These are phyloP conservation scores for Conticribra weissflogii DNA, from an alignment of 108 stramenopile genomes.

Conservation along the genomic window DNA sequence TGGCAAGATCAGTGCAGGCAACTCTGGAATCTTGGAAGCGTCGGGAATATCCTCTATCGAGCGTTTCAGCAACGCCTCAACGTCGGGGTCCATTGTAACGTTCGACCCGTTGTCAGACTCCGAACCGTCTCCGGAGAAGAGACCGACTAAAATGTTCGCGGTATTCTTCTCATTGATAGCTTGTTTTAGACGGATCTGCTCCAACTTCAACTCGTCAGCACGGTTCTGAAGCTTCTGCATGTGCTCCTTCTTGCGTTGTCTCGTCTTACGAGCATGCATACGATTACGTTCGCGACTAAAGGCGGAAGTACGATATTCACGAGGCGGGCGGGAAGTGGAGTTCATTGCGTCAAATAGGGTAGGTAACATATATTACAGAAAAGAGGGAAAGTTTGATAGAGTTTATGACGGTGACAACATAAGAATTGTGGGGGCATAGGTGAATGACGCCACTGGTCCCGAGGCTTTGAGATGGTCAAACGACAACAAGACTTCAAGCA, in stretches of 20 bases:
- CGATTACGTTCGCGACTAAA: constrained; percentile 73
- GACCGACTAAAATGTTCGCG: constrained; percentile 81
- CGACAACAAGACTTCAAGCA: neutral
- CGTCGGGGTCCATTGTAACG: constrained; percentile 53
- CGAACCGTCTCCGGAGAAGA: constrained; percentile 48
- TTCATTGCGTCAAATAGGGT: constrained; percentile 2
- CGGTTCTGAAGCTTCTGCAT: constrained; percentile 62
- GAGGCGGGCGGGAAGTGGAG: constrained; percentile 3
- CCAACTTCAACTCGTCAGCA: constrained; percentile 61
- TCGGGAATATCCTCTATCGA: constrained; percentile 78
- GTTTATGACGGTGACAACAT: neutral
- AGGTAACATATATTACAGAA: no score
- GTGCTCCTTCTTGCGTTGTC: constrained; percentile 80
- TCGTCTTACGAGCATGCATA: constrained; percentile 79
- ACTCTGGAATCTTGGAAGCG: constrained; percentile 72
- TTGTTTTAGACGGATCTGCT: constrained; percentile 79
- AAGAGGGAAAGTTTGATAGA: neutral
- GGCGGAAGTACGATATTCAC: constrained; percentile 41
- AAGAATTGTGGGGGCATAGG: neutral
- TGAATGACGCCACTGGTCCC: neutral
- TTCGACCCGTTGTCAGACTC: constrained; percentile 11
- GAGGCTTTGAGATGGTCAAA: neutral
- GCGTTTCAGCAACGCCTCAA: constrained; percentile 63
- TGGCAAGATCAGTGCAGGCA: constrained; percentile 78
- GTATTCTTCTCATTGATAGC: constrained; percentile 90